Evolutionary conservation across 2,329 filamentous ascomycete species (phyloP).

Genomic region (Periglandula ipomoeae): DNA sequence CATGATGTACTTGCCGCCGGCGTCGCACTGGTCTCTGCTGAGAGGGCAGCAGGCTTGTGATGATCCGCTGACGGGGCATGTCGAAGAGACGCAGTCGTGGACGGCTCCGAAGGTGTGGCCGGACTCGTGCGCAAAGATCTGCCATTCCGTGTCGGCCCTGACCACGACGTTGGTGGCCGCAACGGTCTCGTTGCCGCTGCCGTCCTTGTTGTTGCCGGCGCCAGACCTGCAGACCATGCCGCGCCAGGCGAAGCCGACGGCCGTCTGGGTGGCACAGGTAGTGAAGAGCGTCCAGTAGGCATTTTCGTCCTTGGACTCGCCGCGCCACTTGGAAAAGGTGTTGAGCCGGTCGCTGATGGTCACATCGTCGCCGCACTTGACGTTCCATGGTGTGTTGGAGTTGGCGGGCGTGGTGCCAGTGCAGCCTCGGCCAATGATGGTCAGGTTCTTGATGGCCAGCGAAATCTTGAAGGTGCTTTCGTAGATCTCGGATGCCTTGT

Average conservation of each 20-base stretch:
- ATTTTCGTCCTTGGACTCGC: conserved; percentile 65
- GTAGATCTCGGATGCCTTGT: conserved; percentile 77
- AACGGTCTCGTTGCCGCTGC: conserved; percentile 58
- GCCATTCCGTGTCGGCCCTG: conserved; percentile 77
- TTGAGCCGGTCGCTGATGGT: conserved; percentile 73
- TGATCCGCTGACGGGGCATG: conserved; percentile 54
- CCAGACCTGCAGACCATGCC: conserved; percentile 69
- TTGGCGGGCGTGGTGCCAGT: conserved; percentile 57
- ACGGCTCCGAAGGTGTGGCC: conserved; percentile 94
- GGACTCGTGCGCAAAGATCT: conserved; percentile 89
- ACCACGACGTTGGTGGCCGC: conserved; percentile 86
- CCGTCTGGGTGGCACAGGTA: conserved; percentile 69
- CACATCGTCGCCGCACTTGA: conserved; percentile 53
- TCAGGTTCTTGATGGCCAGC: conserved; percentile 77
- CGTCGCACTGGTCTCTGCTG: conserved; percentile 58
- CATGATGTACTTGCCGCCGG: conserved; percentile 80
- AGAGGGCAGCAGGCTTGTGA: conserved; percentile 70
- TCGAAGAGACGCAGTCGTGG: conserved; percentile 71
- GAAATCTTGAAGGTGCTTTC: conserved; percentile 93
- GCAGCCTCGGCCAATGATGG: conserved; percentile 66
- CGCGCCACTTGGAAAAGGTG: conserved; percentile 83
- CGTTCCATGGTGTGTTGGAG: conserved; percentile 75
- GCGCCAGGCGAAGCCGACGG: conserved; percentile 88
- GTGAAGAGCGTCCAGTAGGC: conserved; percentile 90
- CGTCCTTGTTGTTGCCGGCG: conserved; percentile 41